phyloP scores from a whole-genome alignment of 148 eudicot genomes.

The Gaultheria prostrata region DNA sequence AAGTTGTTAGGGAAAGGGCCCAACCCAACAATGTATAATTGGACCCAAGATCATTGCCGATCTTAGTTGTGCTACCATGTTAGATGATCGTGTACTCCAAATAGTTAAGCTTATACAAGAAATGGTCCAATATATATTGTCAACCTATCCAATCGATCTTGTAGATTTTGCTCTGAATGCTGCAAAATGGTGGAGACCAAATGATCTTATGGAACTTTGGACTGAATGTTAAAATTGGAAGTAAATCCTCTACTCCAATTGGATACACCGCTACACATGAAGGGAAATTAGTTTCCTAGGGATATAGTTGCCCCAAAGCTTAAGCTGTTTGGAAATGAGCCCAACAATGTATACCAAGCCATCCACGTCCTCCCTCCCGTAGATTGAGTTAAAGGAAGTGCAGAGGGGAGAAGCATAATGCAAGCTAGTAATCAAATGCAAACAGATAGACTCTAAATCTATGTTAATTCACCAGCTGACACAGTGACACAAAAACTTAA shows the following conservation, averaged over 20 bases:
- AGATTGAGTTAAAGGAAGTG: not conserved
- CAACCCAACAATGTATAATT: not conserved
- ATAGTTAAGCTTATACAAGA: not conserved
- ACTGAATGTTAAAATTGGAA: not conserved
- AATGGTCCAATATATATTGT: too few species aligned
- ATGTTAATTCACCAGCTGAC: not conserved
- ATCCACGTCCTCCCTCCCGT: not conserved
- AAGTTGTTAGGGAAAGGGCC: not conserved
- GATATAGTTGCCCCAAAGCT: not conserved
- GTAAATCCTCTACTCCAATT: not conserved
- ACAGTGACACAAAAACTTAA: not conserved
- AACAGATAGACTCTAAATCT: not conserved
- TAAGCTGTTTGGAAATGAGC: not conserved
- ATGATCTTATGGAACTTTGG: not conserved
- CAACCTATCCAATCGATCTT: not conserved
- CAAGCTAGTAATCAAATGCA: not conserved
- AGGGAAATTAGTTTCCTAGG: too few species aligned
- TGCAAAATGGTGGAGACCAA: not conserved
- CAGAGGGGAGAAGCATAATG: not conserved
- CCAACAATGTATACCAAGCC: not conserved
- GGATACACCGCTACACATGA: too few species aligned
- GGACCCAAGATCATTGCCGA: too few species aligned
- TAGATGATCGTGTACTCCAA: not conserved
- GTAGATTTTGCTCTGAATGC: not conserved
- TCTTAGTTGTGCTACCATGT: not conserved